Evolutionary conservation across 306 rosid species (phyloP).

Genomic region (Lathyrus sativus): DNA sequence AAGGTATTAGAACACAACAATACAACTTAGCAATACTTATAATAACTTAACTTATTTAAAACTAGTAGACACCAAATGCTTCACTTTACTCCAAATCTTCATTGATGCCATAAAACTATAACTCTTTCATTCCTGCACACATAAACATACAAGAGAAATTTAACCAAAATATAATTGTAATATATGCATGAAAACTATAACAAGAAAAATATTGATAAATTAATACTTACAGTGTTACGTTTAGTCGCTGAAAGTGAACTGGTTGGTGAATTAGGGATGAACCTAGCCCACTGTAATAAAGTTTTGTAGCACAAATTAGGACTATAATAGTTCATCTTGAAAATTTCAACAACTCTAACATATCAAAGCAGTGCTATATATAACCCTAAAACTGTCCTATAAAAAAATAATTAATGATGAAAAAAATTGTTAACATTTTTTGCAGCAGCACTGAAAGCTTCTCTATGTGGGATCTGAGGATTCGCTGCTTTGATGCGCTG

Average conservation of each 20-base stretch:
- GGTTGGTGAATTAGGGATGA: conserved; percentile 71
- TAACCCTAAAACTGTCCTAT: too few species aligned
- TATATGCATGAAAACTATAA: not conserved
- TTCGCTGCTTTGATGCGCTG: conserved; percentile 93
- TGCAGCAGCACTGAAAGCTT: conserved; percentile 96
- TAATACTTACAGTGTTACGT: conserved; percentile 51
- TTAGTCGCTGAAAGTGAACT: conserved; percentile 59
- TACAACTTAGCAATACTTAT: conserved; percentile 1
- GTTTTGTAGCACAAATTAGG: conserved; percentile 1
- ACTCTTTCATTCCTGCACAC: conserved; percentile 44
- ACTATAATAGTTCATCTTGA: not conserved
- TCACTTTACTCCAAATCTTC: conserved; percentile 22
- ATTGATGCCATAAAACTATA: not conserved
- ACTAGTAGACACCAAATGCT: conserved; percentile 35
- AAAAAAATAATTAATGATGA: not conserved
- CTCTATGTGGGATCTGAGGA: conserved; percentile 95
- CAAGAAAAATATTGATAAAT: not conserved
- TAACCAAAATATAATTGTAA: too few species aligned
- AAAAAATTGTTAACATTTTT: conserved; percentile 56
- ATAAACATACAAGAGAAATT: not conserved
- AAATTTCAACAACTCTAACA: not conserved
- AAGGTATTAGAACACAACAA: conserved; percentile 29
- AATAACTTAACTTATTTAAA: conserved; percentile 31
- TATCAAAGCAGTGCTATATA: not conserved
- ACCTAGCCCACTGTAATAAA: conserved; percentile 85